Evolutionary conservation across 495 filamentous ascomycete genomes (phyloP), one percentile per base, ranked within the genome.

Genomic region (Penicillium pulvis): DNA sequence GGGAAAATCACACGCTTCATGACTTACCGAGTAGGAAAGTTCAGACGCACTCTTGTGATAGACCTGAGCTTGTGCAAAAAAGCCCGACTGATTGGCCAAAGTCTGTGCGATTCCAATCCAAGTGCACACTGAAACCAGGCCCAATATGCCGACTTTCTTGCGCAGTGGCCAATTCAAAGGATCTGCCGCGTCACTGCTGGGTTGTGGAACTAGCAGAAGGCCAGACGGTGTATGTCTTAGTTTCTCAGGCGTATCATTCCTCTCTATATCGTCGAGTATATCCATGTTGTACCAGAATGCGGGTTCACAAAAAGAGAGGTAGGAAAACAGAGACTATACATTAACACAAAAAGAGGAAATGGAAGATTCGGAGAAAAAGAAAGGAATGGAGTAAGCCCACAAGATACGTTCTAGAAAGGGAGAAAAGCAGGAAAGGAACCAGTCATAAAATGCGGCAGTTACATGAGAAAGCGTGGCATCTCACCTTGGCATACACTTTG

Each of bases 131-230:
- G 24, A 50, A 8, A 50, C 23, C 23, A 50, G 16, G 6, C 7
- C 26, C 12, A 35, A 14, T 8, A 35, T 33, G 1, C 24, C 24
- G 10, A 30, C 16, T 50, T 50, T 50, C 28, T 50, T 50, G 6
- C 28, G 26, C 3, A 17, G 30, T 30, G 30, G 30, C 26, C 47
- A 50, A 16, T 50, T 50, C 47, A 41, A 41, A 0, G 39, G 39
- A 41, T 41, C 39, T 28, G 45, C 26, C 20, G 45, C n/a, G 26
- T 47, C 20, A 47, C 12, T 47, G 26, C 45, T 47, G 19, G 45
- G 45, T 24, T 28, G 45, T 24, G 45, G 45, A 14, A 47, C 45
- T n/a, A 47, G 19, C 14, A 28, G 10, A 2, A 47, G 10, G 5
- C 39, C 39, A 16, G 39, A 41, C 14, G 39, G 39, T 24, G 45